These are phyloP conservation scores for Stentor coeruleus DNA, from an alignment of 73 alveolate species.

Conservation along the genomic window DNA sequence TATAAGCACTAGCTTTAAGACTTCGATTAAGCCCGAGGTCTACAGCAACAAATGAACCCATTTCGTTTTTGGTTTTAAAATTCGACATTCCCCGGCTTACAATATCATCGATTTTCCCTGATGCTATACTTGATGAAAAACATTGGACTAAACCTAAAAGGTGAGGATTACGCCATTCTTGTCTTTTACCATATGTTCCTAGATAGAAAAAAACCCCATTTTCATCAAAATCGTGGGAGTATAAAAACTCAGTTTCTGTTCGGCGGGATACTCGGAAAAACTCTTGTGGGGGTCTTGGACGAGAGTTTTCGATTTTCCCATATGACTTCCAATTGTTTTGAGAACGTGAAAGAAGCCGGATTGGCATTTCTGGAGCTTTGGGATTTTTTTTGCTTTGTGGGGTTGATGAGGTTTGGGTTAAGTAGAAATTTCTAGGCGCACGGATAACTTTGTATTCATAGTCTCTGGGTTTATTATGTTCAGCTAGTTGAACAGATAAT, in stretches of 20 bases:
- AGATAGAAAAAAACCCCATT: conserved; percentile 88
- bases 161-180: conserved; percentile 85
- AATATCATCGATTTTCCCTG: conserved; percentile 82
- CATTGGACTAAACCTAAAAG: conserved; percentile 72
- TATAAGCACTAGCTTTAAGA: conserved; percentile 77
- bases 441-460: conserved; percentile 27
- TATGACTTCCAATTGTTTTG: neutral
- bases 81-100: conserved; percentile 78
- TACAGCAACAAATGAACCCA: conserved; percentile 86
- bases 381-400: neutral
- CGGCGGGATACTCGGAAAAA: conserved; percentile 40
- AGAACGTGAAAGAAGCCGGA: neutral
- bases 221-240: conserved; percentile 84
- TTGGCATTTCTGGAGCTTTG: neutral
- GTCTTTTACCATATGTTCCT: conserved; percentile 78
- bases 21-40: conserved; percentile 88
- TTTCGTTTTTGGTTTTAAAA: conserved; percentile 88
- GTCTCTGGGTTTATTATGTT: conserved; percentile 44
- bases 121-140: conserved; percentile 83
- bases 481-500: conserved; percentile 45
- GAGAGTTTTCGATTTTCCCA: conserved; percentile 35
- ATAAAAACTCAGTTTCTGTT: conserved; percentile 62
- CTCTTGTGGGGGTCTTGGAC: conserved; percentile 55
- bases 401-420: conserved; percentile 14
- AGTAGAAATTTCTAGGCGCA: conserved; percentile 42